Evolutionary conservation across 805 yeast species (phyloP).

Genomic region (Pichia manshurica): DNA sequence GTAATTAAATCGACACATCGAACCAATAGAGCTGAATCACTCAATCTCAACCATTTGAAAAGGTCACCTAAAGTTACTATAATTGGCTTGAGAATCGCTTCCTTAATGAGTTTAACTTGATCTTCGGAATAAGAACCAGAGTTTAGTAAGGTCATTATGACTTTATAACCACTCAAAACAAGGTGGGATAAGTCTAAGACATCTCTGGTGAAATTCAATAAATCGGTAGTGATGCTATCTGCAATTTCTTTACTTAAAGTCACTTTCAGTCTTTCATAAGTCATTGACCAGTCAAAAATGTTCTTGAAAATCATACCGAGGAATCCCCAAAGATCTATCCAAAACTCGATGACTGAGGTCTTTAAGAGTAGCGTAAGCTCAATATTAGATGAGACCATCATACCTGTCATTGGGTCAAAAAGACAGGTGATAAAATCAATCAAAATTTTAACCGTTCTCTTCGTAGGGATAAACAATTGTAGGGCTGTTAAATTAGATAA

Average conservation of each 20-base stretch:
- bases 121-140: constrained; percentile 18
- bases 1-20: constrained; percentile 70
- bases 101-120: constrained; percentile 16
- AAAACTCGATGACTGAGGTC: constrained; percentile 38
- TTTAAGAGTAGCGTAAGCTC: constrained; percentile 15
- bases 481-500: constrained; percentile 15
- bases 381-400: constrained; percentile 26
- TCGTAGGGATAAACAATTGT: constrained; percentile 20
- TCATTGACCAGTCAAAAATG: constrained; percentile 69
- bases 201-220: constrained; percentile 74
- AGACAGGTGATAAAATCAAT: constrained; percentile 67
- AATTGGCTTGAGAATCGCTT: constrained; percentile 43
- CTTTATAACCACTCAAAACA: constrained; percentile 59
- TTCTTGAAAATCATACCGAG: constrained; percentile 60
- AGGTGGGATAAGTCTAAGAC: constrained; percentile 71
- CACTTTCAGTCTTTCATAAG: constrained; percentile 26
- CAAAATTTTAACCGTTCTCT: constrained; percentile 59
- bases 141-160: constrained; percentile 31
- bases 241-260: constrained; percentile 16
- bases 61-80: constrained; percentile 61
- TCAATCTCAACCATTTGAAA: constrained; percentile 75
- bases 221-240: constrained; percentile 20
- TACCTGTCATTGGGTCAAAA: constrained; percentile 62
- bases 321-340: constrained; percentile 72
- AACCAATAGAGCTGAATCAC: constrained; percentile 66